Evolutionary conservation across 176 grass and related monocot genomes (phyloP), one percentile per base, ranked within the genome.

Genomic region (Puya raimondii): DNA sequence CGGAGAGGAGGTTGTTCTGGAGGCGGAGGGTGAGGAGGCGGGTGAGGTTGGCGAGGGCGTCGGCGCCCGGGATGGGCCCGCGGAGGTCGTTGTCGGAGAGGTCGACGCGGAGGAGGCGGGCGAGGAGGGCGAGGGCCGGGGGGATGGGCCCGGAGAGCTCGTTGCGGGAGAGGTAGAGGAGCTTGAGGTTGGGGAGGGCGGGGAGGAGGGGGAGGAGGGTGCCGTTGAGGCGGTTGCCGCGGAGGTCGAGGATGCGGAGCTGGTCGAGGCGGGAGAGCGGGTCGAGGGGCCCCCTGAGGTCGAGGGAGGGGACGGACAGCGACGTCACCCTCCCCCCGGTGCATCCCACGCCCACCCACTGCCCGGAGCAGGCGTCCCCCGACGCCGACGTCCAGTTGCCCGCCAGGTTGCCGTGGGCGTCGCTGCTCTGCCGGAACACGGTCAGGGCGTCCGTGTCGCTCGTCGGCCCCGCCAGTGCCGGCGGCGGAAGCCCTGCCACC

Each of bases 211-310:
- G 47, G 81, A 77, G 77, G 52, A 94, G 86, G 12, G 86, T 82
- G 65, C 91, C 83, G 51, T 94, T 94, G 72, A 94, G 86, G 47
- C 86, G 86, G 83, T 89, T 94, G 48, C 83, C 81, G 63, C 79
- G 86, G 75, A 94, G 79, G 78, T 89, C 86, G 51, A 94, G 86
- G 51, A 65, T 14, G 23, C 86, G 91, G 61, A 94, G 86, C 78
- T 89, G 86, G 48, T 59, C 16, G 12, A 89, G 91, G 76, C 77
- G 80, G 53, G 81, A 81, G 7, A 94, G 83, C 65, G 86, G 76
- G 69, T 84, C 91, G 5, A 94, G 78, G 0, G 80, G 70, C 3
- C 90, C 90, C 0, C 90, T 86, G 70, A 94, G 81, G 72, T 94
- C 90, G 10, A 89, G 83, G 23, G 78, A 84, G 21, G 78, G 75